Evolutionary conservation across 306 rosid species (phyloP), one percentile per base, ranked within the genome.

Genomic region (Heteromeles arbutifolia): DNA sequence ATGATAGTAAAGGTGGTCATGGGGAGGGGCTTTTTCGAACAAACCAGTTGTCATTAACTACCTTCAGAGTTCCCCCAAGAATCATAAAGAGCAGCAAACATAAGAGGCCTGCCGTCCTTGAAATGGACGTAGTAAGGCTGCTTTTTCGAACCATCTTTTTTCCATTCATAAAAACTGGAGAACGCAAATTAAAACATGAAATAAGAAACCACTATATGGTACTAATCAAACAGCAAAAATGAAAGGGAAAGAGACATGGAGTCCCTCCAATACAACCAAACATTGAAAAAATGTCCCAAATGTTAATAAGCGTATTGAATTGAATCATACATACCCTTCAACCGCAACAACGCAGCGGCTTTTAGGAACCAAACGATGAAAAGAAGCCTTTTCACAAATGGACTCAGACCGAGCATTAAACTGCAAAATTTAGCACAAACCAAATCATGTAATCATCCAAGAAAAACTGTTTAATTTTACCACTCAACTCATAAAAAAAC

Each of bases 61-160:
- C 98, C 98, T 81, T 90, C 92, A 78, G 88, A 72, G 76, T 80
- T 88, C 78, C 87, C 81, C 98, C 97, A 92, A 4, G 87, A 84
- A 81, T 94, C 98, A 83, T 90, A 94, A 70, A 88, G 91, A 72
- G 92, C 98, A 52, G 98, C 97, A 81, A 94, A 86, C 67, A 88
- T 86, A 79, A 90, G 96, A 53, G 97, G 92, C 34, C 88, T 88
- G 12, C 88, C 97, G 85, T 92, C 95, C 78, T 88, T 90, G 79
- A 94, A 92, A 84, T 92, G 89, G 56, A 94, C 75, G 77, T 94
- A 92, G 84, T 92, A 92, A 32, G 98, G 98, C 81, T 94, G 97
- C 80, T 90, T 94, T 84, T 76, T 92, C 45, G 93, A 85, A 82
- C 95, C 96, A 77, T 88, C 93, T 39, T 90, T 94, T 80, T 90